Evolutionary conservation across 1,139 yeast genomes (phyloP), one percentile per base, ranked within the genome.

Genomic region (Magnusiomyces paraingens): DNA sequence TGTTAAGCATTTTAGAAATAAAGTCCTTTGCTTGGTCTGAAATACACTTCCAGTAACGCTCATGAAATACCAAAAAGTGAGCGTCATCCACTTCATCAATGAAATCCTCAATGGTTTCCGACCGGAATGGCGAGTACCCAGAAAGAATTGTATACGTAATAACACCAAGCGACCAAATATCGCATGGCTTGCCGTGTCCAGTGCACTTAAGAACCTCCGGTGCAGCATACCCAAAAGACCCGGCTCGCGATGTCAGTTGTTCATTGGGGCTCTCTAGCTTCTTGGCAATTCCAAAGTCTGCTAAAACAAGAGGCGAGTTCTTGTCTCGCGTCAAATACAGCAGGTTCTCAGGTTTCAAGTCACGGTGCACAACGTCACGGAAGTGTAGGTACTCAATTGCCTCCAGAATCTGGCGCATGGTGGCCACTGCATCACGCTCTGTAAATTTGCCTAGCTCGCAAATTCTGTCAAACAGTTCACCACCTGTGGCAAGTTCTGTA

Each of bases 261-360:
- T 88, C 91, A 61, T 82, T 78, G 1, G 79, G 73, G 17, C 75
- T 69, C 56, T 77, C 76, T 61, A 90, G 71, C 58, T 80, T 76
- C 67, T 86, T 87, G 42, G 97, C 96, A 62, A 90, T 89, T 47
- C 97, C 97, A 70, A 90, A 90, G 71, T 90, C 97, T 0, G 96
- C 96, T 60, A 90, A 74, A 2, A 90, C 95, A 40, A 90, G 75
- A 51, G 79, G 80, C 5, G 95, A 84, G 57, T 84, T 76, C 18
- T 71, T 72, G 12, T 73, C 78, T 1, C 73, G 68, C 26, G 80
- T 75, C 51, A 83, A 73, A 67, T 86, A 89, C 51, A 90, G 75
- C 51, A 90, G 76, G 69, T 90, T 90, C 66, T 90, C 97, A 0
- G 96, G 97, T 72, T 90, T 90, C 61, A 90, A 75, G 68, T 90